phyloP scores from a whole-genome alignment of 176 grass and related monocot genomes.

The Phragmites australis region DNA sequence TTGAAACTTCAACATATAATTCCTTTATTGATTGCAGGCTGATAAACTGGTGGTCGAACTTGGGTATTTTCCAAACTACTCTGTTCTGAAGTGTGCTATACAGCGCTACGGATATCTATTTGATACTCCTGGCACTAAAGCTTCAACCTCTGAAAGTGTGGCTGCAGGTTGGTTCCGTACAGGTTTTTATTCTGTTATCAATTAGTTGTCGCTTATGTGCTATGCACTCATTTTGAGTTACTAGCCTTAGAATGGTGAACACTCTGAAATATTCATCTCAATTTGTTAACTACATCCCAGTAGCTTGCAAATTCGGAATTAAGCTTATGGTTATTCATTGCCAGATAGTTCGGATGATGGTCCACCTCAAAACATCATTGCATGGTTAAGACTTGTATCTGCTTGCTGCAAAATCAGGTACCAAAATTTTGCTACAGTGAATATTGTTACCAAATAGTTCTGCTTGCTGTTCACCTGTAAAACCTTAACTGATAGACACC shows the following conservation, averaged over 20 bases:
- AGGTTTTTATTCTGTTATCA: conserved; percentile 7
- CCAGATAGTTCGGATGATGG: conserved; percentile 47
- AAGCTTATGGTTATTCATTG: conserved; percentile 17
- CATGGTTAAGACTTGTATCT: conserved; percentile 76
- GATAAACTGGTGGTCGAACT: conserved; percentile 50
- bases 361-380: conserved; percentile 76
- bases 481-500: neutral
- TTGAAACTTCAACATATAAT: neutral
- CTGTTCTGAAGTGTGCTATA: conserved; percentile 60
- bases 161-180: conserved; percentile 48
- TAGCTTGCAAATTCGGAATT: neutral
- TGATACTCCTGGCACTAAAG: conserved; percentile 28
- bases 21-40: conserved; percentile 50
- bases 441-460: conserved; percentile 6
- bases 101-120: conserved; percentile 69
- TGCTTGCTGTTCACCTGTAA: neutral
- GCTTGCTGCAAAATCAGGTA: conserved; percentile 91
- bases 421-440: neutral
- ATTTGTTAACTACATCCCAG: conserved; percentile 20
- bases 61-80: conserved; percentile 73
- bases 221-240: conserved; percentile 19
- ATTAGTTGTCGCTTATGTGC: neutral
- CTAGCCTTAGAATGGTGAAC: neutral
- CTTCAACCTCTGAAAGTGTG: conserved; percentile 34
- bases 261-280: neutral